Evolutionary conservation across 1,284 basidiomycete species (phyloP), one percentile per base, ranked within the genome.

Genomic region (Boletus sp.): DNA sequence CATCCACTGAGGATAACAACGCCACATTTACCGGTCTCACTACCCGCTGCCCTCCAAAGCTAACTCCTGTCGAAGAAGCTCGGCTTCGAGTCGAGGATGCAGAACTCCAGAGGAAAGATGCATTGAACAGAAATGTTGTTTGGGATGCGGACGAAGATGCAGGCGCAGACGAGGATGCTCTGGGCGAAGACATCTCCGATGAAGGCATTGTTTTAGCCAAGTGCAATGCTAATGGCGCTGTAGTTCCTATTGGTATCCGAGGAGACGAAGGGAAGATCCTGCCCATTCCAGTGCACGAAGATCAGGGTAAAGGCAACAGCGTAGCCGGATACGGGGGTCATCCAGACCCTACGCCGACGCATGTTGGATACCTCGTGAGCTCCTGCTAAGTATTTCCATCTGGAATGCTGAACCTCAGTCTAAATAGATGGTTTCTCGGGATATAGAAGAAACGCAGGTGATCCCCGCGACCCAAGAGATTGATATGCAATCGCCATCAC

Each of bases 21-120:
- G 80, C 80, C 11, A 73, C 80, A 2, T 87, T 86, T 65, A 68
- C 77, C 7, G 88, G 86, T 31, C 81, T 75, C 8, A 76, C 78
- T 7, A 70, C 73, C 1, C 67, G 73, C 16, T 70, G 67, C 33
- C 69, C 71, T 15, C 76, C 73, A n/a, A 74, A 69, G 51, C 73
- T 84, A 2, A 83, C 81, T 2, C 82, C 84, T 16, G 69, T 78
- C 4, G 78, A 88, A 70, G 85, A 86, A 65, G 80, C 81, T 7
- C 73, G 72, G 6, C 62, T 78, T 36, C 78, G 84, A 36, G 74
- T 73, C 6, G 77, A 82, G 48, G 82, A 90, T 67, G 77, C 76
- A 4, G 80, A 85, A 58, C 75, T 78, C 35, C 88, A 89, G 61
- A 73, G 65, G 55, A 70, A 71, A 51, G 82, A 83, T 46, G 79